These are phyloP conservation scores for Liriodendron chinense DNA, from an alignment of 164 flowering plant genomes.

Conservation along the genomic window DNA sequence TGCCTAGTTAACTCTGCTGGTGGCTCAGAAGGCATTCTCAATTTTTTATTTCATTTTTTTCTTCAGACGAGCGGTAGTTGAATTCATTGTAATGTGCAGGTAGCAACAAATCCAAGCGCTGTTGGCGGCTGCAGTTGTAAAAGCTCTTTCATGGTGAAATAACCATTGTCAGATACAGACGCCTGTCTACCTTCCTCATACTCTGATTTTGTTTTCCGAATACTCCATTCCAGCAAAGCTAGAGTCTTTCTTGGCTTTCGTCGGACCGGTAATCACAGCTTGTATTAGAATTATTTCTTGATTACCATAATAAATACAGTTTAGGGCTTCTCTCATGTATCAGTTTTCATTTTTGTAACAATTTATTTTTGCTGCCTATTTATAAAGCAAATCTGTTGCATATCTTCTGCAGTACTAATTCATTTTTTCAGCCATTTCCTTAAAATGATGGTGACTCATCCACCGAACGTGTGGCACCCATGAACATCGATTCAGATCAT, in stretches of 20 bases:
- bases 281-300: not conserved
- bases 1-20: no score
- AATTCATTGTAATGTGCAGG: constrained; percentile 33
- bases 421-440: not conserved
- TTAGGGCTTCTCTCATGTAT: not conserved
- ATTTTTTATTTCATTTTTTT: not conserved
- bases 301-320: not conserved
- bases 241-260: not conserved
- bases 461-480: not conserved
- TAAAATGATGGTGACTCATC: not conserved
- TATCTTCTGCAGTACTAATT: not conserved
- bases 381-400: not conserved
- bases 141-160: constrained; percentile 86
- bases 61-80: not conserved
- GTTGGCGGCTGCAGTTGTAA: constrained; percentile 91
- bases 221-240: not conserved
- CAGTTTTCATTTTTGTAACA: not conserved
- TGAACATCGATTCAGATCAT: not conserved
- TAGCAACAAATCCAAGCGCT: constrained; percentile 69
- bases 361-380: not conserved
- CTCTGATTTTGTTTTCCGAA: not conserved
- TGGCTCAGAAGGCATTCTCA: no score
- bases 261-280: not conserved
- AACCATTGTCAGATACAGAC: constrained; percentile 8
- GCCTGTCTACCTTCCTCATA: not conserved